Base-by-base conservation (phyloP, 1,139 yeast species). In the Candida buenavistaensis region DNA sequence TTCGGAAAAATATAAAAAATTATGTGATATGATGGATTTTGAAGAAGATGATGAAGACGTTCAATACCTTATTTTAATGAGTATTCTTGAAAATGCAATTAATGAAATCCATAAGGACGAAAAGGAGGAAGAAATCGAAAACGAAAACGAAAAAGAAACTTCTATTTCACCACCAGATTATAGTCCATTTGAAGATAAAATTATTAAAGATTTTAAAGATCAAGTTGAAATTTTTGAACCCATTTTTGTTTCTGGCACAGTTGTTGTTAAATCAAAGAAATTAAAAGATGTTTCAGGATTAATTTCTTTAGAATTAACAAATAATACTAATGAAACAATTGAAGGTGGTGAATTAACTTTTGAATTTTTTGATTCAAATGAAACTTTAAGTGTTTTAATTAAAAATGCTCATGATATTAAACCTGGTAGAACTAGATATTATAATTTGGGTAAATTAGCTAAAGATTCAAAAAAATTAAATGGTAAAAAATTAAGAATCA, bases 341-440 rank as follows among this genome's bases (percentile, higher is more conserved):
- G 44, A 48, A 6, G 66, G 68, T 9, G 67, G 67, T 3, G 56
- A 55, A 24, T 51, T 64, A 24, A 49, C 46, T 16, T 57, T 59
- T 37, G 57, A 52, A 34, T 62, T 64, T 41, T 44, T 34, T 34
- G 44, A 48, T 28, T 41, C 36, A 2, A 35, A 36, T 7, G 33
- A 41, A 13, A 38, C 39, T 11, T 56, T 55, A 22, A 31, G 45
- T 6, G 49, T 62, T 17, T 28, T 44, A 13, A 59, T 63, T 16
- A 61, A 50, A 33, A 54, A 55, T 38, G 62, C 66, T 2, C 54
- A 50, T 32, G 48, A 52, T 12, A 52, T 65, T 31, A 54, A 46
- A 32, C 54, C 61, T 6, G 55, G 55, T 7, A 62, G 58, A 43
- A 53, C 55, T 24, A 59, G 59, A 35, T 56, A 52, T 36, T 63